Percentiles rank a stretch among this genome's conserved stretches.
phyloP scores from a whole-genome alignment of 106 monocot species.

The Dendrobium catenatum region DNA sequence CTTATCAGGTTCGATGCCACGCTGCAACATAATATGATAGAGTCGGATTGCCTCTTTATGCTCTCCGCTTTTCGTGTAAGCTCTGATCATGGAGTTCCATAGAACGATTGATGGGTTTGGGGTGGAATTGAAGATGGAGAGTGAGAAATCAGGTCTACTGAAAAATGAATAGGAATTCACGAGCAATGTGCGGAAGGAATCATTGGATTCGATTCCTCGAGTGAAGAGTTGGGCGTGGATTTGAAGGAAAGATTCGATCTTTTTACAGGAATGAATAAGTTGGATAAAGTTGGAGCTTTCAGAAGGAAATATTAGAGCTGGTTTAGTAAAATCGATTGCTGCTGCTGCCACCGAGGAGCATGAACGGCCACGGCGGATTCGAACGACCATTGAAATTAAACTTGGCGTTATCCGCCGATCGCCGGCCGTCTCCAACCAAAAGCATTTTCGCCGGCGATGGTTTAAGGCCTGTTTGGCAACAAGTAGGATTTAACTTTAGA shows the following conservation, averaged over 20 bases:
- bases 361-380: neutral
- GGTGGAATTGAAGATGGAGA: constrained; percentile 32
- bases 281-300: neutral
- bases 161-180: constrained; percentile 42
- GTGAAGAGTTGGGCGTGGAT: constrained; percentile 30
- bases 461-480: no score
- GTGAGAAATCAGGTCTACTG: constrained; percentile 10
- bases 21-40: constrained; percentile 19
- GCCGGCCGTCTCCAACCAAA: no score
- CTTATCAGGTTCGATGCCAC: constrained; percentile 36
- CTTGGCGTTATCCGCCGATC: neutral
- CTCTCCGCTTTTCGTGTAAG: constrained; percentile 13
- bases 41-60: constrained; percentile 20
- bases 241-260: constrained; percentile 16
- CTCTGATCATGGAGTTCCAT: constrained; percentile 45
- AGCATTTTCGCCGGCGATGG: no score
- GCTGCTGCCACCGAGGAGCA: neutral
- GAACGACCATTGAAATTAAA: neutral
- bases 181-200: constrained; percentile 14
- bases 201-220: constrained; percentile 1
- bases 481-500: no score
- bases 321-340: neutral
- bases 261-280: constrained; percentile 27
- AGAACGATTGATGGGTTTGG: constrained; percentile 11
- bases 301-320: neutral